These are phyloP conservation scores for Zalaria sp. DNA, from an alignment of 2,329 filamentous ascomycete species.

Conservation along the genomic window DNA sequence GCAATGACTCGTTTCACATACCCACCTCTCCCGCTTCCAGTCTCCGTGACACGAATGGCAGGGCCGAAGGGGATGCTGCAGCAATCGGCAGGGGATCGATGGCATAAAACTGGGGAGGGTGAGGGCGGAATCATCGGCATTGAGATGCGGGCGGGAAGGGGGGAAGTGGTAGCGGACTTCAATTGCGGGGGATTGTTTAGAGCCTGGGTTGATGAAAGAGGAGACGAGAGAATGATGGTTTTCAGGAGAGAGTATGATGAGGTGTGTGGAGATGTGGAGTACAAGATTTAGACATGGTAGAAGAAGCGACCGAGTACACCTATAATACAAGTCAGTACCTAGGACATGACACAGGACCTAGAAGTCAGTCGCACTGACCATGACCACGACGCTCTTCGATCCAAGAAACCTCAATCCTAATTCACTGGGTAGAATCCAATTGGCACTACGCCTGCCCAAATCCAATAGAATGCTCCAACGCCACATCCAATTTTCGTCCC, in stretches of 20 bases:
- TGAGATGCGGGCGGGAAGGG: conserved; percentile 38
- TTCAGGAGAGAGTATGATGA: conserved; percentile 32
- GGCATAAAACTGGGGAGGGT: conserved; percentile 62
- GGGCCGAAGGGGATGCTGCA: conserved; percentile 63
- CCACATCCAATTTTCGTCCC: conserved; percentile 63
- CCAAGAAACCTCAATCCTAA: no score
- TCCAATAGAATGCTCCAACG: conserved; percentile 52
- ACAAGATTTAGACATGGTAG: no score
- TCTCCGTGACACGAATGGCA: conserved; percentile 50
- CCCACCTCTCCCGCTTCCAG: conserved; percentile 29
- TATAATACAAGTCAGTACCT: no score
- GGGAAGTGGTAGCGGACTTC: conserved; percentile 57
- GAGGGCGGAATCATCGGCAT: conserved; percentile 79
- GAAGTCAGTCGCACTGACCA: no score
- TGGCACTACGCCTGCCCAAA: conserved; percentile 7
- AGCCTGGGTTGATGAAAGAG: conserved; percentile 56
- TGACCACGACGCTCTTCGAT: no score
- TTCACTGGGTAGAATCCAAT: no score
- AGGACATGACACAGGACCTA: no score
- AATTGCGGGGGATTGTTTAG: conserved; percentile 85
- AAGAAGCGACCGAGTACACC: no score
- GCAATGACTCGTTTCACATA: conserved; percentile 54
- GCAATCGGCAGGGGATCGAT: conserved; percentile 57
- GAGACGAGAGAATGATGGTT: conserved; percentile 42
- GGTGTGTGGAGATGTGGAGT: not conserved